Evolutionary conservation across 1,139 yeast genomes (phyloP).

Genomic region (Candida sanyaensis): DNA sequence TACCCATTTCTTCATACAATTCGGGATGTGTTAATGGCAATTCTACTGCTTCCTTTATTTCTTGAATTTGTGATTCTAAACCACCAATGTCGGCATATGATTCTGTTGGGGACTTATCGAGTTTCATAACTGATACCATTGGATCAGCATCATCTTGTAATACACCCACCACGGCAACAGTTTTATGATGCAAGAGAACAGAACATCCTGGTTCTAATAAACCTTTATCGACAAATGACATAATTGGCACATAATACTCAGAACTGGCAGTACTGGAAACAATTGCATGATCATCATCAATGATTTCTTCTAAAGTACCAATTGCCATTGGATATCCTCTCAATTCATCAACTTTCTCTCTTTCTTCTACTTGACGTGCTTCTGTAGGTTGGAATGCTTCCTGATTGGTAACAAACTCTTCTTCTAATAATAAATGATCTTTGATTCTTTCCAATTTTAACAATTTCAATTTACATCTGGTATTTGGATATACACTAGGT

Average conservation of each 20-base stretch:
- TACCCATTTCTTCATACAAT: conserved; percentile 98
- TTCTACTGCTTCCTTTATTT: conserved; percentile 97
- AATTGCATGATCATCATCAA: conserved; percentile 98
- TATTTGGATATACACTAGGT: conserved; percentile 88
- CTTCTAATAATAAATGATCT: conserved; percentile 92
- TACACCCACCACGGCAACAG: conserved; percentile 93
- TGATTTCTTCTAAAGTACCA: conserved; percentile 94
- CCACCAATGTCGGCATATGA: conserved; percentile 98
- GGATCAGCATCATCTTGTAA: conserved; percentile 96
- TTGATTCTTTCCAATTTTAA: conserved; percentile 94
- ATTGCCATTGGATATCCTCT: conserved; percentile 97
- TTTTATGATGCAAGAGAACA: conserved; percentile 91
- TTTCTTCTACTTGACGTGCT: conserved; percentile 94
- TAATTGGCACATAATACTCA: conserved; percentile 92
- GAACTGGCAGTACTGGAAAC: conserved; percentile 96
- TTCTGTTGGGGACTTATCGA: conserved; percentile 96
- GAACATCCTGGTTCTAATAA: conserved; percentile 98
- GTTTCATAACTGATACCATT: conserved; percentile 95
- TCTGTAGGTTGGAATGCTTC: conserved; percentile 95
- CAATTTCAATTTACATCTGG: conserved; percentile 88
- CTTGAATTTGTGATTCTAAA: conserved; percentile 92
- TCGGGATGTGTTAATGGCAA: conserved; percentile 97
- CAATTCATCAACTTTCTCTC: conserved; percentile 91
- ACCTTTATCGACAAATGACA: conserved; percentile 98
- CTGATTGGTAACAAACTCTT: conserved; percentile 93